phyloP scores from a whole-genome alignment of 139 green algal genomes.

The Chlorella vulgaris region DNA sequence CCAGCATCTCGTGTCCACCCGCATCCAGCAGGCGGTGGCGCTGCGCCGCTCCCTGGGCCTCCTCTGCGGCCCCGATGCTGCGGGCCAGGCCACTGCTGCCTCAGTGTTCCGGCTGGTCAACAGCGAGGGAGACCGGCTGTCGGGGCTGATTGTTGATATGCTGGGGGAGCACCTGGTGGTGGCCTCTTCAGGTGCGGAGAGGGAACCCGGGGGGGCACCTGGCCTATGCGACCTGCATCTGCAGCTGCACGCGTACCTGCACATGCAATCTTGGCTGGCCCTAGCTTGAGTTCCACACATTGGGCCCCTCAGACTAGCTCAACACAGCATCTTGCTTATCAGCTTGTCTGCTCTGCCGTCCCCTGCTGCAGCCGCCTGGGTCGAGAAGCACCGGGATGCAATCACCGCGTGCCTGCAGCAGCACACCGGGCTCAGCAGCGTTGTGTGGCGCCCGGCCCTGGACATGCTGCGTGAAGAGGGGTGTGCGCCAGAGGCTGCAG shows the following conservation, averaged over 20 bases:
- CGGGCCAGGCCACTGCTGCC: too few relatives aligned
- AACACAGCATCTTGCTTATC: too few relatives aligned
- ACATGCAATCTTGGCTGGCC: too few relatives aligned
- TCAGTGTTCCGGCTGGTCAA: slow-evolving; percentile 79
- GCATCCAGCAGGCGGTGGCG: slow-evolving; percentile 45
- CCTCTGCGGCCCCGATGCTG: slow-evolving; percentile 34
- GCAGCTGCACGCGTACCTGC: too few relatives aligned
- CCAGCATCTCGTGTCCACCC: slow-evolving; percentile 40
- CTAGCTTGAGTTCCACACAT: too few relatives aligned
- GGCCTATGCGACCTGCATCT: too few relatives aligned
- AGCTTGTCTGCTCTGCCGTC: neutral
- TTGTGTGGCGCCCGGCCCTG: slow-evolving; percentile 66
- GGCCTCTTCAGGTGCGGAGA: neutral
- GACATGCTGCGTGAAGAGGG: slow-evolving; percentile 76
- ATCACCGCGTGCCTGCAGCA: slow-evolving; percentile 13
- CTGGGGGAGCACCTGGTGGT: slow-evolving; percentile 32
- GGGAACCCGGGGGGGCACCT: too few relatives aligned
- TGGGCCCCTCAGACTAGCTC: too few relatives aligned
- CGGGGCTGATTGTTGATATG: slow-evolving; percentile 67
- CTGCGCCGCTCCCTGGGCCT: slow-evolving; percentile 60
- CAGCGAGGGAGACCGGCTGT: slow-evolving; percentile 85
- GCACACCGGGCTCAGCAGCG: neutral
- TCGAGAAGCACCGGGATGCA: slow-evolving; percentile 8
- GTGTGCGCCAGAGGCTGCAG: slow-evolving; percentile 8
- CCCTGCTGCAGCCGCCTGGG: neutral